phyloP scores from a whole-genome alignment of 371 early-diverging fungal genomes.

The Mortierella sp. region DNA sequence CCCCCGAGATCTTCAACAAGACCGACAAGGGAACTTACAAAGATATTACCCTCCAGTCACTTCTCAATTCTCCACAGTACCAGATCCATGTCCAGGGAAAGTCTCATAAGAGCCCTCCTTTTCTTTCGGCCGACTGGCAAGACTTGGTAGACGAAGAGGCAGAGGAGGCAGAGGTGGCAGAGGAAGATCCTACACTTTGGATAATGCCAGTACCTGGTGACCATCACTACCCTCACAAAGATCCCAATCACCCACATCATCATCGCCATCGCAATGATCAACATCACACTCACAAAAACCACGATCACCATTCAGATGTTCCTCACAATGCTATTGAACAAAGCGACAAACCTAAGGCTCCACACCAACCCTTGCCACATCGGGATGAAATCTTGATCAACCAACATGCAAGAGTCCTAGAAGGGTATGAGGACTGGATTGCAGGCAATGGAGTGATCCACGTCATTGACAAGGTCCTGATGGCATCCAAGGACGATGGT shows the following conservation, averaged over 20 bases:
- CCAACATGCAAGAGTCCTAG: constrained; percentile 11
- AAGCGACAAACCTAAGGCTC: background rate
- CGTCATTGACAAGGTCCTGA: constrained; percentile 36
- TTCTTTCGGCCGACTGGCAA: background rate
- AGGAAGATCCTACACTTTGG: too few relatives aligned
- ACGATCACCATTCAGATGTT: background rate
- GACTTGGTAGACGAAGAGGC: background rate
- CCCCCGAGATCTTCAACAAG: constrained; percentile 38
- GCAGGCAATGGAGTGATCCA: constrained; percentile 50
- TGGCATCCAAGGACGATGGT: constrained; percentile 34
- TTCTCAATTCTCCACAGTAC: constrained; percentile 30
- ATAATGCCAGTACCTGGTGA: background rate
- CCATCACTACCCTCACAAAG: constrained; percentile 14
- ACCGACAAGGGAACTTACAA: constrained; percentile 10
- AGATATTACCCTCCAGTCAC: constrained; percentile 24
- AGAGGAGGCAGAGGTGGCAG: background rate
- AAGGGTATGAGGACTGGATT: constrained; percentile 44
- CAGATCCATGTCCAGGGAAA: constrained; percentile 25
- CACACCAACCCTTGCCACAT: background rate
- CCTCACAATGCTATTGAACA: background rate
- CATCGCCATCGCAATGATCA: constrained; percentile 1
- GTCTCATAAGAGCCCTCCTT: background rate
- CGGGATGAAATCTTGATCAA: constrained; percentile 39
- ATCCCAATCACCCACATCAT: constrained; percentile 12
- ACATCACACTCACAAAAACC: background rate